Percentiles rank a stretch among this genome's conserved stretches.
phyloP scores from a whole-genome alignment of 768 basidiomycete genomes.

The Thelephora aurantiotincta region DNA sequence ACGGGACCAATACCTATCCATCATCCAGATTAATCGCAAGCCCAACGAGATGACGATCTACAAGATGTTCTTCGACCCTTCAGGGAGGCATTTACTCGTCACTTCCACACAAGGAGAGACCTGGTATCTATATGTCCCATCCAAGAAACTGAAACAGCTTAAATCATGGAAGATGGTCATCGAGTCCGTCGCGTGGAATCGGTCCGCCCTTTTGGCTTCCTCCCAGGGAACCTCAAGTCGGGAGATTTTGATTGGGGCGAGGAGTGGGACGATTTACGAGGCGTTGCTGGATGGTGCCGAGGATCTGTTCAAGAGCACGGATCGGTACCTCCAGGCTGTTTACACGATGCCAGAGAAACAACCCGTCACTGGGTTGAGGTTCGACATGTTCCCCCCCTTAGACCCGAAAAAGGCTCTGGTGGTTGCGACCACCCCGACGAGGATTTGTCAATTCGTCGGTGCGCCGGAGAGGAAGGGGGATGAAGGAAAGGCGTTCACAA shows the following conservation, averaged over 20 bases:
- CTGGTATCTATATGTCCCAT: conserved; percentile 75
- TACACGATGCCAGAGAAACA: conserved; percentile 71
- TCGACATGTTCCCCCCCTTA: conserved; percentile 56
- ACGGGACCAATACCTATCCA: conserved; percentile 74
- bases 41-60: conserved; percentile 62
- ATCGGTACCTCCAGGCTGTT: conserved; percentile 61
- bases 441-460: conserved; percentile 87
- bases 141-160: conserved; percentile 72
- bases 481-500: conserved; percentile 66
- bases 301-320: conserved; percentile 83
- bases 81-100: conserved; percentile 80
- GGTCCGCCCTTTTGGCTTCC: conserved; percentile 44
- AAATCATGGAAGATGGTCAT: conserved; percentile 78
- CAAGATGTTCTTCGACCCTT: conserved; percentile 85
- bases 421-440: conserved; percentile 70
- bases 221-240: conserved; percentile 50
- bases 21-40: conserved; percentile 65
- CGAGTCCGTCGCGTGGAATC: conserved; percentile 89
- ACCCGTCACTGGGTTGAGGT: conserved; percentile 74
- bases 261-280: conserved; percentile 79
- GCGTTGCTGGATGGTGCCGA: conserved; percentile 83
- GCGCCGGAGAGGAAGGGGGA: conserved; percentile 50
- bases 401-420: conserved; percentile 55
- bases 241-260: conserved; percentile 77
- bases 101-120: conserved; percentile 84